Percentiles rank a stretch among this genome's conserved stretches.
Conservation (phyloP, 768 basidiomycete species). For the Mycena leptocephala region DNA sequence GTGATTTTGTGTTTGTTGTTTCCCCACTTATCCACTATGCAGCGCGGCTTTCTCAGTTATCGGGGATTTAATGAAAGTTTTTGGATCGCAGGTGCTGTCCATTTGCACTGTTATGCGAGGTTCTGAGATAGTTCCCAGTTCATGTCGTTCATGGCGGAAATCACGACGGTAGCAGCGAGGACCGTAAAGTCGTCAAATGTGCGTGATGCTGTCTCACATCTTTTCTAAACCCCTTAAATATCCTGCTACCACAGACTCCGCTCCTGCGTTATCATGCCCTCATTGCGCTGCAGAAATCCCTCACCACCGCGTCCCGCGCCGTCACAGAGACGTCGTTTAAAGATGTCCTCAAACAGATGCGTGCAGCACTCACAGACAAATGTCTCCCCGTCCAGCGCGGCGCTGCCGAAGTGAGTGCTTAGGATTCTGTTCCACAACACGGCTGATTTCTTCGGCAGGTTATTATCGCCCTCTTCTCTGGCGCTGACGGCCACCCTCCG, state of each 20-base stretch:
- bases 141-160: constrained; percentile 96
- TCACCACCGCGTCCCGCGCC: constrained; percentile 87
- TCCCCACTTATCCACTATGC: constrained; percentile 15
- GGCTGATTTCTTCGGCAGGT: constrained; percentile 52
- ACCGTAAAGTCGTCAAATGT: constrained; percentile 83
- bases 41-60: constrained; percentile 91
- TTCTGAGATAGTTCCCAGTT: constrained; percentile 64
- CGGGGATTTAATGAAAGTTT: constrained; percentile 90
- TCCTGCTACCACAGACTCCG: constrained; percentile 68
- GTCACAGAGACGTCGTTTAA: constrained; percentile 84
- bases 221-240: constrained; percentile 6
- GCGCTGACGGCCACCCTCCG: constrained; percentile 67
- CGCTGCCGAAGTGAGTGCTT: constrained; percentile 76
- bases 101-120: background rate
- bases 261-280: constrained; percentile 89
- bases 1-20: constrained; percentile 41
- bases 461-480: constrained; percentile 70
- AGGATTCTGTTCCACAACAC: background rate
- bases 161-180: constrained; percentile 76
- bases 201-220: constrained; percentile 45
- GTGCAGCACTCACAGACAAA: constrained; percentile 84
- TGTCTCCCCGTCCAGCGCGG: constrained; percentile 89
- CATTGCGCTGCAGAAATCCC: constrained; percentile 81
- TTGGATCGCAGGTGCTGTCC: constrained; percentile 84
- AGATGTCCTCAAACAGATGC: constrained; percentile 91